A percentile compares a stretch with the other conserved stretches of the same genome.
phyloP scores from a whole-genome alignment of 1,284 basidiomycete genomes.

The Peniophora sp. region DNA sequence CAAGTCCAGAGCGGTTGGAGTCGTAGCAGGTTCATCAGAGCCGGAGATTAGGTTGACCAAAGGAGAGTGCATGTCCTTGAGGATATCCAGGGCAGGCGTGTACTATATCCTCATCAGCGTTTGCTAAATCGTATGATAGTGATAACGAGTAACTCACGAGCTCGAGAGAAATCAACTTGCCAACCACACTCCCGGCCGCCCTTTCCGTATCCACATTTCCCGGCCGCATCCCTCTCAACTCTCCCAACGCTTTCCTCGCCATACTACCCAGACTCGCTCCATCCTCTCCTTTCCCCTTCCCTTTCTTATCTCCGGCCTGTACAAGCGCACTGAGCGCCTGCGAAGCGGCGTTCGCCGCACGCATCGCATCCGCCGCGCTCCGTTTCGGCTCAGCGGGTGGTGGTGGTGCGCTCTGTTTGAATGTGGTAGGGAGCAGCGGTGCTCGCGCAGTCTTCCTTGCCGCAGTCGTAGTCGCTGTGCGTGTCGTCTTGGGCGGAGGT shows the following conservation, averaged over 20 bases:
- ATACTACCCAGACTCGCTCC: slow-evolving; percentile 22
- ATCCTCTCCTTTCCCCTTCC: slow-evolving; percentile 28
- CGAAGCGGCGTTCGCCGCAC: slow-evolving; percentile 50
- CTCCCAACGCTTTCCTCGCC: slow-evolving; percentile 30
- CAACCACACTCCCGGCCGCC: slow-evolving; percentile 55
- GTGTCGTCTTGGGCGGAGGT: slow-evolving; percentile 7
- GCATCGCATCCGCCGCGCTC: slow-evolving; percentile 37
- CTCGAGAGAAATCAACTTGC: slow-evolving; percentile 57
- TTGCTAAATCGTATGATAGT: background rate
- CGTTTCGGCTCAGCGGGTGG: slow-evolving; percentile 12
- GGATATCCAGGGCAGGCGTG: slow-evolving; percentile 35
- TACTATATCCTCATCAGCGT: slow-evolving; percentile 28
- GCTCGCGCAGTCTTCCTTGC: no score
- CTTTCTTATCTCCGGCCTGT: slow-evolving; percentile 44
- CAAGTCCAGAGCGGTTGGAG: slow-evolving; percentile 19
- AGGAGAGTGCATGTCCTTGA: slow-evolving; percentile 37
- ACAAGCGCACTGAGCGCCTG: slow-evolving; percentile 43
- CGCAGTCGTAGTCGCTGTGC: background rate
- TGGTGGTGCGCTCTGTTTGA: no score
- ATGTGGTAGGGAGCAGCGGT: no score
- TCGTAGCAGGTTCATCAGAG: background rate
- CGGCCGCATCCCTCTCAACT: slow-evolving; percentile 36
- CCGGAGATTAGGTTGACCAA: slow-evolving; percentile 25
- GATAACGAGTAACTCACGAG: slow-evolving; percentile 38
- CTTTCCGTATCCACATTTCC: slow-evolving; percentile 61